Evolutionary conservation across 139 green algal genomes (phyloP), one percentile per base, ranked within the genome.

Genomic region (Chlorella vulgaris): DNA sequence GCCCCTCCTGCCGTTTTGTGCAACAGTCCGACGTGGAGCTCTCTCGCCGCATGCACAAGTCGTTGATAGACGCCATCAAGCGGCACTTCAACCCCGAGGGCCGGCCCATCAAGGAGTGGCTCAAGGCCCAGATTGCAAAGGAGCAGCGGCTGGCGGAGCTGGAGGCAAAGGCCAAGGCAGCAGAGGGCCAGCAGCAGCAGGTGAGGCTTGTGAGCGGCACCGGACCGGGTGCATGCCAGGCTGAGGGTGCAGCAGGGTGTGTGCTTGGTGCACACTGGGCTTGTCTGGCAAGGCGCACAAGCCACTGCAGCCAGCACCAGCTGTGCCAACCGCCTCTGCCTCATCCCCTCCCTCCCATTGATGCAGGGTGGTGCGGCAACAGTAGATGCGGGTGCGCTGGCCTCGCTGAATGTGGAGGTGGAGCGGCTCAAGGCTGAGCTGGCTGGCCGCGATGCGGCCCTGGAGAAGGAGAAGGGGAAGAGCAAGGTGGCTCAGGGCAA

Each of bases 41-140:
- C 1, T 3, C 5, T 7, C 38, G 39, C 10, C 26, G n/a, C 24
- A 40, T 39, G 24, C 33, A 53, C 43, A 68, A 50, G 4, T 40
- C 7, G 18, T 36, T 86, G 28, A 62, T 31, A 1, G 43, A 58
- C 4, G 24, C 28, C 39, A 80, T 86, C n/a, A 28, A 31, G 19
- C 29, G n/a, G 24, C 42, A 68, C 43, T 86, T 81, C 75, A 86
- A 86, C 75, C 66, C 60, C 2, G 82, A 86, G 42, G 81, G 81
- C 29, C 19, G 35, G 51, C 63, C 82, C 35, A 33, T 69, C 18
- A 40, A 43, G 50, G 62, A 79, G 36, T 86, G 82, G 82, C 4
- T 69, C 36, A 19, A n/a, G 63, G 31, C 24, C 21, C 74, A 83
- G 73, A 40, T 69, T 2, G 50, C 7, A 21, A 86, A 86, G 78